Conservation (phyloP, 345 rosid genomes). For the Rhodomyrtus tomentosa region DNA sequence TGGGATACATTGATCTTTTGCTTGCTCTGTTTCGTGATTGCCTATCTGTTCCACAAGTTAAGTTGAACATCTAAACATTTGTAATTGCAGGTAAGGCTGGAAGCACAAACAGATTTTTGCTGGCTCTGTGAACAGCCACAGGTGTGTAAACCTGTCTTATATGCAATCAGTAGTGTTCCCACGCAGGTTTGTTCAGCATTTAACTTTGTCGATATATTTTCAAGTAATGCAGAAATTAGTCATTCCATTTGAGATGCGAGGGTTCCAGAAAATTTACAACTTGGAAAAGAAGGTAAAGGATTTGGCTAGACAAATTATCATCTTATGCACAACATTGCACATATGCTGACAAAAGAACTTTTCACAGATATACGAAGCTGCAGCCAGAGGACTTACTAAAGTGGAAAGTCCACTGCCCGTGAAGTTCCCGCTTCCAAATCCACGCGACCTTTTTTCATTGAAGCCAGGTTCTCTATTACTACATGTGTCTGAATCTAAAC, state of each 20-base stretch:
- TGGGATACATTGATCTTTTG: constrained; percentile 4
- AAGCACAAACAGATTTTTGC: constrained; percentile 77
- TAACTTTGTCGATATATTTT: background rate
- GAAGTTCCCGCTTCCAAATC: constrained; percentile 64
- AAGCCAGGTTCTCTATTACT: constrained; percentile 57
- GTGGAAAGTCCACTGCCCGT: constrained; percentile 42
- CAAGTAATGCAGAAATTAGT: constrained; percentile 42
- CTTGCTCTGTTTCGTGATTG: background rate
- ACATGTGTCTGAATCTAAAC: constrained; percentile 10
- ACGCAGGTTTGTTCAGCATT: background rate
- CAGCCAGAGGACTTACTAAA: constrained; percentile 65
- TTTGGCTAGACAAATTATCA: background rate
- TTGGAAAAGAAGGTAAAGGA: constrained; percentile 73
- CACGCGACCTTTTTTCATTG: constrained; percentile 58
- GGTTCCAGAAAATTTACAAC: constrained; percentile 78
- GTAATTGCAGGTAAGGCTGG: constrained; percentile 60
- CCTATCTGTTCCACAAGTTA: background rate
- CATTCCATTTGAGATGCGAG: constrained; percentile 95
- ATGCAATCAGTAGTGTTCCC: background rate
- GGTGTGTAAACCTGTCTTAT: constrained; percentile 19
- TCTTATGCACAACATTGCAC: background rate
- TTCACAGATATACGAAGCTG: constrained; percentile 53
- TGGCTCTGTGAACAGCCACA: constrained; percentile 93
- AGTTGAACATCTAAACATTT: background rate
- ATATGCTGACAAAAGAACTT: background rate